These are phyloP conservation scores for Saccharomyces hybrid DNA, from an alignment of 1,139 yeast genomes.

Conservation along the genomic window DNA sequence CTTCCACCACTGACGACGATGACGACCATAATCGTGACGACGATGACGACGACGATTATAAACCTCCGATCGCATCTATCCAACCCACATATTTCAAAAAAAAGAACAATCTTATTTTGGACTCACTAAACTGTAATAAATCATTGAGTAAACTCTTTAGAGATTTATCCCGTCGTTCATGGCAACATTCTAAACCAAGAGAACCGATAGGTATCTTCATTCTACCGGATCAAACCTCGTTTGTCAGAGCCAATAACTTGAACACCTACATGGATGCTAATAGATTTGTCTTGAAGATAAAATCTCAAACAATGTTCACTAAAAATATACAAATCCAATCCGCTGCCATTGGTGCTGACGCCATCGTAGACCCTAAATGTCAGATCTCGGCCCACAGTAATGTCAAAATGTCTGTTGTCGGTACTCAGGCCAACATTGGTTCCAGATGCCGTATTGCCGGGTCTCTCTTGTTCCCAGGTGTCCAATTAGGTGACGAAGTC, in stretches of 20 bases:
- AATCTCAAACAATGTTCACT: conserved; percentile 33
- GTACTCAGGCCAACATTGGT: conserved; percentile 71
- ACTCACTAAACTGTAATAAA: conserved; percentile 33
- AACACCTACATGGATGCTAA: conserved; percentile 89
- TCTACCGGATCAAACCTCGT: conserved; percentile 56
- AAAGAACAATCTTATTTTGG: conserved; percentile 27
- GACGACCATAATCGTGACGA: conserved; percentile 8
- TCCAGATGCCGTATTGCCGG: conserved; percentile 83
- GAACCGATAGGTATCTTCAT: conserved; percentile 59
- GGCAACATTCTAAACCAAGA: conserved; percentile 63
- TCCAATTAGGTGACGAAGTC: conserved; percentile 69
- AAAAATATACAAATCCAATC: conserved; percentile 35
- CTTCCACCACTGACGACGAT: conserved; percentile 1
- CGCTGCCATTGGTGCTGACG: conserved; percentile 74
- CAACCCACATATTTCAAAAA: conserved; percentile 26
- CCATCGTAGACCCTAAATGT: conserved; percentile 57
- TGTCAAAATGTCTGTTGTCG: conserved; percentile 78
- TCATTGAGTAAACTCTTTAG: conserved; percentile 66
- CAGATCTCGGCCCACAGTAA: conserved; percentile 68
- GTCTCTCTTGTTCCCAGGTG: conserved; percentile 67
- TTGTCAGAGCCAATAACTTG: conserved; percentile 69
- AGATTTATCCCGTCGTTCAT: conserved; percentile 82
- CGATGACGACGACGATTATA: conserved; percentile 7
- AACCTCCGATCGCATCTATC: conserved; percentile 16
- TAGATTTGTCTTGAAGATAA: conserved; percentile 58